Percentiles rank a stretch among this genome's conserved stretches.
Conservation (phyloP, 1,139 yeast genomes). For the Pichia sp. region DNA sequence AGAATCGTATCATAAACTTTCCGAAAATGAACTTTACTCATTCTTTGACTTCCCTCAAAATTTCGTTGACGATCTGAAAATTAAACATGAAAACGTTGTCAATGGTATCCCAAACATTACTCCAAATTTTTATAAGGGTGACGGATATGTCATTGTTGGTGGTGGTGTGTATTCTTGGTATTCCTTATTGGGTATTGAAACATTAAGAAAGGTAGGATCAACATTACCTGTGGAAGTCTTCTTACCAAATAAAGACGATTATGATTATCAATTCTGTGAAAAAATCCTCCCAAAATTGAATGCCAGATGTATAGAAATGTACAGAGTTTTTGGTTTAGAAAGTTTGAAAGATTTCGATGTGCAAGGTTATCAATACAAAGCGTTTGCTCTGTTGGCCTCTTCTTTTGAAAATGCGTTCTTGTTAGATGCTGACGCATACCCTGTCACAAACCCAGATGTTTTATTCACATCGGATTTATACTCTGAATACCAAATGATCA, state of each 20-base stretch:
- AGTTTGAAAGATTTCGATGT: conserved; percentile 25
- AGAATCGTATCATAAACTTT: conserved; percentile 13
- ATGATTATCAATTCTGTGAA: conserved; percentile 39
- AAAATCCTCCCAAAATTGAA: conserved; percentile 35
- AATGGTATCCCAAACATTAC: conserved; percentile 17
- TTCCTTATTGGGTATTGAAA: conserved; percentile 54
- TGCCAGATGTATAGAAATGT: conserved; percentile 38
- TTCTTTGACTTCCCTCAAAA: conserved; percentile 21
- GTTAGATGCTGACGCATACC: conserved; percentile 48
- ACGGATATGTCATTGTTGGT: conserved; percentile 74
- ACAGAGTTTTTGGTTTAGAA: conserved; percentile 29
- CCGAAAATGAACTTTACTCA: conserved; percentile 16
- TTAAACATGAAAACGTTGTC: conserved; percentile 20
- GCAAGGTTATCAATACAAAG: conserved; percentile 49
- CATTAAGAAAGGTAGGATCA: conserved; percentile 54
- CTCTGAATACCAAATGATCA: conserved; percentile 20
- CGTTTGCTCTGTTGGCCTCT: conserved; percentile 44
- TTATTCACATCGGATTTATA: conserved; percentile 36
- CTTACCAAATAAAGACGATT: conserved; percentile 37
- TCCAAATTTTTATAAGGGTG: conserved; percentile 41
- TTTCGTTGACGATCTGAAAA: conserved; percentile 19
- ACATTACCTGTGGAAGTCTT: conserved; percentile 68
- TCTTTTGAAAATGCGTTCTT: conserved; percentile 44
- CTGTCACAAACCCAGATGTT: conserved; percentile 43
- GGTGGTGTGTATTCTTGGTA: conserved; percentile 74